Evolutionary conservation across 2,329 filamentous ascomycete genomes (phyloP), one percentile per base, ranked within the genome.

Genomic region (Colletotrichum eleusines): DNA sequence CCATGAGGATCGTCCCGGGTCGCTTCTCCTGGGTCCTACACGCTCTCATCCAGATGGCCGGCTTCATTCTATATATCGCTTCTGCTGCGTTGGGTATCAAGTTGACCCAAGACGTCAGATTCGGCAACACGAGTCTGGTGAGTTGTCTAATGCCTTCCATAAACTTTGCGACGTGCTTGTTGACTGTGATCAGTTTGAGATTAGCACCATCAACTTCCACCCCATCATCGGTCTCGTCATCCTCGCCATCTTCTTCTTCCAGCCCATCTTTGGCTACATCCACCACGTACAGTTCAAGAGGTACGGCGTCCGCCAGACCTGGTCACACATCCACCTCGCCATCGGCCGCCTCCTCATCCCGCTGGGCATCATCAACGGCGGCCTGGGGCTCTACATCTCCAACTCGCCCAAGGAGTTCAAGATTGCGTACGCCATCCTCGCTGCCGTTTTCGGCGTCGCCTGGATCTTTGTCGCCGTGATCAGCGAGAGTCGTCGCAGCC

Each of bases 211-310:
- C 42, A 83, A 81, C 72, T 80, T 78, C 54, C 85, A 87, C 73
- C 83, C 83, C 42, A 84, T 86, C 72, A 82, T 86, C 70, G 85
- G 85, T 38, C 75, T 86, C 60, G 76, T 84, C 5, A 74, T 84
- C 3, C 78, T 86, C 9, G 78, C 71, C 14, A 64, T 78, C 1
- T 75, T 86, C 6, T 69, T 82, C 72, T 66, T 83, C 54, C 84
- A 86, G 75, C 83, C 84, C 0, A 20, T 82, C 2, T 75, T 84
- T 2, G 85, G 84, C 2, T 73, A 77, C 50, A 53, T 82, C 5
- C 85, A 87, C 73, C 85, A 87, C 73, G 54, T 73, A 0, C 73
- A 76, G 20, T 86, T 82, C 77, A 82, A 81, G 73, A 74, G 74
- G 26, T 73, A 80, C 3, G 71, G 75, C 35, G 76, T 77, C 8